These are phyloP conservation scores for Triticum timopheevii DNA, from an alignment of 176 grass and related monocot species.

Conservation along the genomic window DNA sequence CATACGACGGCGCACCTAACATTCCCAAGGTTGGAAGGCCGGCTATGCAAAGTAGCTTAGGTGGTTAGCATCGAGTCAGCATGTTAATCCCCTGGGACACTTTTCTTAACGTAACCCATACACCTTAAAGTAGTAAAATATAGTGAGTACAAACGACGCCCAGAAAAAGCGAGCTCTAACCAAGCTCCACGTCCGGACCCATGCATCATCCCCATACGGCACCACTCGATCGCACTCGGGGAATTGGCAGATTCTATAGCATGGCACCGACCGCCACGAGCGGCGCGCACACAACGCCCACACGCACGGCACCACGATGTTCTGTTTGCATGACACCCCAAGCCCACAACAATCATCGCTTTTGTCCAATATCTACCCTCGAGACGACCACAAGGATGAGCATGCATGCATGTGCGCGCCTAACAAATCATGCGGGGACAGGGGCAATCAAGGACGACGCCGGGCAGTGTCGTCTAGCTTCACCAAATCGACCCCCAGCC, in stretches of 20 bases:
- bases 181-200: not conserved
- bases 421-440: slow-evolving; percentile 22
- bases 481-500: not conserved
- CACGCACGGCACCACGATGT: not conserved
- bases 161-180: not conserved
- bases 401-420: not conserved
- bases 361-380: not conserved
- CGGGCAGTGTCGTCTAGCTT: not conserved
- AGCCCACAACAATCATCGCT: not conserved
- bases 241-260: too few species aligned
- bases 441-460: slow-evolving; percentile 21
- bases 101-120: not conserved
- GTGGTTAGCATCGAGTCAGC: not conserved
- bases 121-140: not conserved
- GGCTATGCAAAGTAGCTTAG: not conserved
- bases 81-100: not conserved
- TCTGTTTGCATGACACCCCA: not conserved
- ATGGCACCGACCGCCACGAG: not conserved
- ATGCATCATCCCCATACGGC: not conserved
- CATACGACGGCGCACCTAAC: not conserved
- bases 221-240: not conserved
- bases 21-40: not conserved
- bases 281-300: not conserved
- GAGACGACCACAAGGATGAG: not conserved
- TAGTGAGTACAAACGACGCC: not conserved